Evolutionary conservation across 208 protist genomes (phyloP), one percentile per base, ranked within the genome.

Genomic region (Acanthamoeba sp.): DNA sequence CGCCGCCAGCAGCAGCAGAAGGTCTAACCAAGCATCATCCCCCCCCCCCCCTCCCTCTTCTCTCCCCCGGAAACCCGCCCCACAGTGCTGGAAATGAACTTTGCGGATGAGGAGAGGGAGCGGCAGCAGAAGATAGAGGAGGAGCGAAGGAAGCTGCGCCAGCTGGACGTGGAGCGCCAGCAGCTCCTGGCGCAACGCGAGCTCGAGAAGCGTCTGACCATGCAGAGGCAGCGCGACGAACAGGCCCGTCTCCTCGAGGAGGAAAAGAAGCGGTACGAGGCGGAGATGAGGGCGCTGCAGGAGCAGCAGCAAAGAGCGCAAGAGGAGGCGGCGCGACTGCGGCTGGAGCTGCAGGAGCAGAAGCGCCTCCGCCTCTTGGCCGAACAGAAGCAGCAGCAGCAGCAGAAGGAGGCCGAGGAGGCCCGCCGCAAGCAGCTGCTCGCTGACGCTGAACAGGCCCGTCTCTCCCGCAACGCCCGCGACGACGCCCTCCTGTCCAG

Each of bases 251-350:
- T 29, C 36, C 38, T 78, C 18, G 69, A 78, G 38, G 69, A 78
- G 69, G 69, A 78, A 45, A 4, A 34, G 22, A 78, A 78, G 69
- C 50, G 80, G 20, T 64, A 88, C 80, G 40, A 88, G 22, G 48
- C 12, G 2, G 40, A 88, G 45, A 18, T 88, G 42, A 1, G 22
- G 18, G 12, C 50, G 2, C 32, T 88, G 7, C 80, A 88, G 32
- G 80, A 52, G 22, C 40, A 88, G 29, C 80, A 62, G 80, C 24
- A 36, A 40, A 29, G 16, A 45, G 50, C 40, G 4, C 80, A 59
- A 3, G 45, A 88, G 36, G 80, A 88, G 22, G 80, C 40, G 0
- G 80, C 22, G 20, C 80, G 50, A 9, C 48, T 52, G 42, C 40
- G 80, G 20, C 80, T 36, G 7, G 42, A 52, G 22, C 45, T 62